Evolutionary conservation across 805 yeast genomes (phyloP).

Genomic region (Kodamaea jinghongensis): DNA sequence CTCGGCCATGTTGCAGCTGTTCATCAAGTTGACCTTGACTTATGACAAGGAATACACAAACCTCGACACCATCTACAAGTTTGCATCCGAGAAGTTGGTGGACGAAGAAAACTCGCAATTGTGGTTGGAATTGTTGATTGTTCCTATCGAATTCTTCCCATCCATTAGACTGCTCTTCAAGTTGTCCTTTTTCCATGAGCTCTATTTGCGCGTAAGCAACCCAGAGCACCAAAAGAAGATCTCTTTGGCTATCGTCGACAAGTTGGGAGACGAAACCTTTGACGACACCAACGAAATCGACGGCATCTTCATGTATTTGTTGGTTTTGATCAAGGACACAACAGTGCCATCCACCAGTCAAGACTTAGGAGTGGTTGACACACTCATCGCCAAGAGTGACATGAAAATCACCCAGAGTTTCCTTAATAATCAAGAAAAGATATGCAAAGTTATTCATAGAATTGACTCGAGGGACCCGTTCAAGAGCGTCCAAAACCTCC

Average conservation of each 20-base stretch:
- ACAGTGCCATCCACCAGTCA: constrained; percentile 33
- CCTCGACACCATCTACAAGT: constrained; percentile 59
- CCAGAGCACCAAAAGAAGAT: constrained; percentile 52
- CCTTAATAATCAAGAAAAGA: constrained; percentile 50
- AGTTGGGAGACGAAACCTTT: constrained; percentile 39
- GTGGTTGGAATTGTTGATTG: constrained; percentile 45
- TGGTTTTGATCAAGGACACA: constrained; percentile 48
- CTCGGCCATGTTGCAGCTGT: constrained; percentile 61
- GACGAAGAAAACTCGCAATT: constrained; percentile 18
- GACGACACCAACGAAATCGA: constrained; percentile 48
- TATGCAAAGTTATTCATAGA: constrained; percentile 70
- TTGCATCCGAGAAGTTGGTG: constrained; percentile 44
- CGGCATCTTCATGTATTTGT: constrained; percentile 57
- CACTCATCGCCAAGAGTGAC: constrained; percentile 28
- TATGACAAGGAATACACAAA: constrained; percentile 64
- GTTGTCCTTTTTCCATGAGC: constrained; percentile 49
- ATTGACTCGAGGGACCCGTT: constrained; percentile 47
- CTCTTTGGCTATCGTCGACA: constrained; percentile 59
- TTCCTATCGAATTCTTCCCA: constrained; percentile 47
- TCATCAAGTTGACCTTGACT: constrained; percentile 59
- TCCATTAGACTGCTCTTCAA: constrained; percentile 41
- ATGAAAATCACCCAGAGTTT: constrained; percentile 35
- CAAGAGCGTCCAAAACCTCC: constrained; percentile 30
- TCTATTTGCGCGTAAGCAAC: constrained; percentile 52
- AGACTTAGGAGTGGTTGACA: constrained; percentile 37